These are phyloP conservation scores for Alternaria metachromatica DNA, from an alignment of 2,329 filamentous ascomycete genomes.

Conservation along the genomic window DNA sequence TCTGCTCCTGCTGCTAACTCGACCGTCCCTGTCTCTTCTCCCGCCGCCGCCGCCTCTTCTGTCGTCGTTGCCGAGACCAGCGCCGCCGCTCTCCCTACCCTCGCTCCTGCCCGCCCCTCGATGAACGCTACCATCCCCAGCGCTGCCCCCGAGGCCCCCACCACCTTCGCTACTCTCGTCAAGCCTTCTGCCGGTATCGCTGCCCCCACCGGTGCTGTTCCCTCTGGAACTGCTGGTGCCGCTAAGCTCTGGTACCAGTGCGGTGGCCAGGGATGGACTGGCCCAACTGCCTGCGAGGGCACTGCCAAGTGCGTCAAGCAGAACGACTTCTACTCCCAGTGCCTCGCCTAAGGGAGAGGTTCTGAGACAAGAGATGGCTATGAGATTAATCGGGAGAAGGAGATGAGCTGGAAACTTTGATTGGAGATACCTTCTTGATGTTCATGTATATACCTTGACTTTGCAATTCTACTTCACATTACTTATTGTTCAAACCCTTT, in stretches of 20 bases:
- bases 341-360: slow-evolving; percentile 19
- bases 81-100: slow-evolving; percentile 1
- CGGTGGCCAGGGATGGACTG: slow-evolving; percentile 51
- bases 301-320: slow-evolving; percentile 44
- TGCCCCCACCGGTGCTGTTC: slow-evolving; percentile 35
- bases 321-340: slow-evolving; percentile 55
- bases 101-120: slow-evolving; percentile 2
- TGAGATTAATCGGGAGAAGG: neutral
- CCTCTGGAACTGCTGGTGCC: neutral
- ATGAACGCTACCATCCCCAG: slow-evolving; percentile 10
- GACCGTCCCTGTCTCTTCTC: slow-evolving; percentile 13
- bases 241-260: slow-evolving; percentile 19
- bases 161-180: slow-evolving; percentile 16
- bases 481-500: neutral
- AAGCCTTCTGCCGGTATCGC: slow-evolving; percentile 9
- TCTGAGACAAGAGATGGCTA: neutral
- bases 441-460: slow-evolving; percentile 16
- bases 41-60: neutral
- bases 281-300: slow-evolving; percentile 46
- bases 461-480: slow-evolving; percentile 6
- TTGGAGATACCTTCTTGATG: neutral
- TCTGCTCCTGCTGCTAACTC: slow-evolving; percentile 17
- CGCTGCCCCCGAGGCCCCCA: slow-evolving; percentile 5
- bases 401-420: neutral
- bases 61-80: slow-evolving; percentile 5